Conservation (phyloP, 2,329 filamentous ascomycete genomes). For the Stachybotrys elegans region DNA sequence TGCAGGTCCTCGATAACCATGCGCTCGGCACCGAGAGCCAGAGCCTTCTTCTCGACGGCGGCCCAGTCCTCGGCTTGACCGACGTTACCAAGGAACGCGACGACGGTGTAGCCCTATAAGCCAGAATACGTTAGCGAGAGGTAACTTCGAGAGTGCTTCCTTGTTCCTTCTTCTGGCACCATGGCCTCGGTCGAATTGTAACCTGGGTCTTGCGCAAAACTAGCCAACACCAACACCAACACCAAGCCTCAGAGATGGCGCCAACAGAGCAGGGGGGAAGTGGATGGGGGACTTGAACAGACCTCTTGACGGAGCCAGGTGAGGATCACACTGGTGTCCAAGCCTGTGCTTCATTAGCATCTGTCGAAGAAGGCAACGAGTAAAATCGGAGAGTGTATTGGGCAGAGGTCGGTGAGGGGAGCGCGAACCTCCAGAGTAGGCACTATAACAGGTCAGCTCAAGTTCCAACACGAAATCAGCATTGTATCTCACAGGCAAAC, state of each 20-base stretch:
- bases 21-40: slow-evolving; percentile 22
- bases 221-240: background rate
- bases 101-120: slow-evolving; percentile 13
- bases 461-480: slow-evolving; percentile 2
- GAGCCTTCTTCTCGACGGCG: slow-evolving; percentile 64
- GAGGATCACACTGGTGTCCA: slow-evolving; percentile 37
- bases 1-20: slow-evolving; percentile 58
- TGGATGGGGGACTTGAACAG: background rate
- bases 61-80: slow-evolving; percentile 69
- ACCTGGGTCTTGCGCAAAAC: background rate
- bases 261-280: background rate
- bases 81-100: slow-evolving; percentile 54
- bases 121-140: slow-evolving; percentile 1
- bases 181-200: background rate
- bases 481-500: slow-evolving; percentile 7
- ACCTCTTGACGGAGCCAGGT: slow-evolving; percentile 31
- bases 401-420: background rate
- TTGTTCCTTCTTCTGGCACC: background rate
- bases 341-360: slow-evolving; percentile 18
- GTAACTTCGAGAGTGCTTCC: background rate
- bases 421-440: slow-evolving; percentile 9
- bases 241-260: background rate
- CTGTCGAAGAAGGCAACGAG: background rate
- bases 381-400: background rate
- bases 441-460: slow-evolving; percentile 6